phyloP scores from a whole-genome alignment of 148 eudicot genomes.

The Suaeda aralocaspica region DNA sequence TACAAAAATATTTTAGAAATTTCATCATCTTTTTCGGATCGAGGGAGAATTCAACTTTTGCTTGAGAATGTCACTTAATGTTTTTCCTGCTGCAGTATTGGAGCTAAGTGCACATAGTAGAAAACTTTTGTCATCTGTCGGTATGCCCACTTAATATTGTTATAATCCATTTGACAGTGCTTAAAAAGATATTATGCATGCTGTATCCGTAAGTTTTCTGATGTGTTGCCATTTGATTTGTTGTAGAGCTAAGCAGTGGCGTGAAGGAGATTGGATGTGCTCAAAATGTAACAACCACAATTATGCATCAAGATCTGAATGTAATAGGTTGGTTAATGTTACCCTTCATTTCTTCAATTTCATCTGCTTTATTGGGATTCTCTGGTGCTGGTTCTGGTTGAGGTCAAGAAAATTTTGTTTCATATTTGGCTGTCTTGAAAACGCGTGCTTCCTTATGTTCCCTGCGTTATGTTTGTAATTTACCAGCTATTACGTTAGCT shows the following conservation, averaged over 20 bases:
- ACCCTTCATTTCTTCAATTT: neutral
- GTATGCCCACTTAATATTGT: too few relatives aligned
- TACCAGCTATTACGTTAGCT: neutral
- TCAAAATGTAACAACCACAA: slow-evolving; percentile 76
- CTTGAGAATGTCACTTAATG: too few relatives aligned
- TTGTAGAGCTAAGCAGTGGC: slow-evolving; percentile 75
- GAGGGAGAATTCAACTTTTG: too few relatives aligned
- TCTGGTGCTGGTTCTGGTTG: too few relatives aligned
- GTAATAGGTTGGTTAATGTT: slow-evolving; percentile 51
- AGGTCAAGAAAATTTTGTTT: slow-evolving; percentile 3
- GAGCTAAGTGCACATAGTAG: too few relatives aligned
- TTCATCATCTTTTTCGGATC: too few relatives aligned
- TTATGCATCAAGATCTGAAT: slow-evolving; percentile 69
- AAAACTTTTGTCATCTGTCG: too few relatives aligned
- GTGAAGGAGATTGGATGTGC: slow-evolving; percentile 89
- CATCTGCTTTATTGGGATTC: neutral
- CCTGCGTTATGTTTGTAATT: too few relatives aligned
- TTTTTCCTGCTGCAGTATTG: too few relatives aligned
- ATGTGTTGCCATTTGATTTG: slow-evolving; percentile 1
- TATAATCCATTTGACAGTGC: too few relatives aligned
- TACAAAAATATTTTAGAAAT: too few relatives aligned
- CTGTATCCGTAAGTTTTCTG: neutral
- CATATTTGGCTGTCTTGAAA: neutral
- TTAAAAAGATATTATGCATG: neutral
- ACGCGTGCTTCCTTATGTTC: neutral